Evolutionary conservation across 108 stramenopile species (phyloP), one percentile per base, ranked within the genome.

Genomic region (Discostella stelligeroides): DNA sequence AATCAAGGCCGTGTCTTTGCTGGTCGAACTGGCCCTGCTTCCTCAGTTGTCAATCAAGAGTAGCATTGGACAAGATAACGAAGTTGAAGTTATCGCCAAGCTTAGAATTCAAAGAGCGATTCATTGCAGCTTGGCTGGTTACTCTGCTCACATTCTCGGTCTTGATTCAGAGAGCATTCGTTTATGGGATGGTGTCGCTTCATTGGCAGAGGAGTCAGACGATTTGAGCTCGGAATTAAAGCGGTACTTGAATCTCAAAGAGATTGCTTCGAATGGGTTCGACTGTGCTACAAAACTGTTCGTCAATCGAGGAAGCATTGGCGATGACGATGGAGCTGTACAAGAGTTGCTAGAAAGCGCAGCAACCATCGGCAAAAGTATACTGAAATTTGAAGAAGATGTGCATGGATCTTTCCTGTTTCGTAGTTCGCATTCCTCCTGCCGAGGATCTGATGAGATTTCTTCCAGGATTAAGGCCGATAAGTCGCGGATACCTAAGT

Each of bases 331-430:
- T 40, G 27, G 76, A 62, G 14, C 23, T 40, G 39, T 21, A 48
- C n/a, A n/a, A 37, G 68, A 70, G 0, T 23, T 65, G 17, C 28
- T 60, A 12, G 40, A 60, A 0, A 77, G 68, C 29, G 51, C 68
- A 1, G 39, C 40, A 14, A 47, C 29, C 27, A 69, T 77, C 5
- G n/a, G 63, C 24, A 45, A 42, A 49, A 64, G 56, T 18, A 25
- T 89, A 1, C 30, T 92, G 13, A 42, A 42, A 28, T 81, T 85
- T 41, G 91, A 92, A 75, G 88, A 89, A 43, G 85, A 92, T 20
- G 46, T 66, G 25, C 65, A 89, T 41, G 86, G 86, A 4, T 77
- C 86, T 23, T 75, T 79, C 2, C 42, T 89, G 11, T 89, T 85
- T 80, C 79, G 68, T 41, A 63, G 61, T 38, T 70, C 48, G 42